These are phyloP conservation scores for Logfia minima DNA, from an alignment of 129 eudicot genomes.

Conservation along the genomic window DNA sequence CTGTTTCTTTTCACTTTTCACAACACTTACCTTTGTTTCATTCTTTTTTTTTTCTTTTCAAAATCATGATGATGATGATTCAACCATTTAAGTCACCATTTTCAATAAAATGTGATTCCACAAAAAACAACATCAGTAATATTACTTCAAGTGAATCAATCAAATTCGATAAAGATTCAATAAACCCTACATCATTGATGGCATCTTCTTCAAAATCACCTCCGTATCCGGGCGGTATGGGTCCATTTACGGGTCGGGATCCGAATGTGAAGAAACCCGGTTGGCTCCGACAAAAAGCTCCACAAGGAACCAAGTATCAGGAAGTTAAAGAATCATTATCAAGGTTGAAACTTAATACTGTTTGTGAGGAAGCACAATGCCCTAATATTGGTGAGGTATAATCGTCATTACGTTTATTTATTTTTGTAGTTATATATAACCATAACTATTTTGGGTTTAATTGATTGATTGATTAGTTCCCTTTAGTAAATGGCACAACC, in stretches of 20 bases:
- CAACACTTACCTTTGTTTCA: background rate
- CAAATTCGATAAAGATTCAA: background rate
- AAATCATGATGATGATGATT: conserved; percentile 22
- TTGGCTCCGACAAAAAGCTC: conserved; percentile 94
- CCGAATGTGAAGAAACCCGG: conserved; percentile 82
- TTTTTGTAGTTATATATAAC: background rate
- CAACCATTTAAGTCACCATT: conserved; percentile 28
- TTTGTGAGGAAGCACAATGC: conserved; percentile 96
- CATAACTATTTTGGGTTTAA: background rate
- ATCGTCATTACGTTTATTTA: background rate
- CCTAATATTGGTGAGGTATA: conserved; percentile 90
- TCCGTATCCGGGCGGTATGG: conserved; percentile 68
- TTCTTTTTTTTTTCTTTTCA: background rate
- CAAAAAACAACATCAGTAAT: conserved; percentile 18
- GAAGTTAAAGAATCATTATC: conserved; percentile 82
- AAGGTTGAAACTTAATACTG: conserved; percentile 72
- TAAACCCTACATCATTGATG: conserved; percentile 21
- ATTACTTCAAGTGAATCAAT: conserved; percentile 15
- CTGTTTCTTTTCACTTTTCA: background rate
- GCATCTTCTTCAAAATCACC: conserved; percentile 20
- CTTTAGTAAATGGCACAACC: background rate
- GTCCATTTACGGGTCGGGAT: conserved; percentile 84
- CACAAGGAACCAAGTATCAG: conserved; percentile 74
- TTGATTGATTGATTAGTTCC: background rate
- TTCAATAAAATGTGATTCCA: background rate